phyloP scores from a whole-genome alignment of 208 protist species.

The Trypanosoma brucei region DNA sequence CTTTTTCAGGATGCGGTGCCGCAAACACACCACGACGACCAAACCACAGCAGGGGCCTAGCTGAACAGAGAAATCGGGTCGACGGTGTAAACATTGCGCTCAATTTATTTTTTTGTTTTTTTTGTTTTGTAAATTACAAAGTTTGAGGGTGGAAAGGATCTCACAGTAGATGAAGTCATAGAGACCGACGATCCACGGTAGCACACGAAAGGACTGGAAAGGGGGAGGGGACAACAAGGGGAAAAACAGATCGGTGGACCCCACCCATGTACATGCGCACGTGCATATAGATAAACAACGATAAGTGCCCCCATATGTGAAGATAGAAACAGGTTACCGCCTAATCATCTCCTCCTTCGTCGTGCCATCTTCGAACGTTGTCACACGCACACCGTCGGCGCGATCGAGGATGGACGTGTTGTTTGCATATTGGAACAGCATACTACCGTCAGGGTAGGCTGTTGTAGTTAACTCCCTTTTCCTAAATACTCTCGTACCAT shows the following conservation, averaged over 20 bases:
- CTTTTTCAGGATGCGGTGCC: slow-evolving; percentile 77
- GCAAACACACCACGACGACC: slow-evolving; percentile 62
- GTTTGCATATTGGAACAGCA: slow-evolving; percentile 76
- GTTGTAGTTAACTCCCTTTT: slow-evolving; percentile 58
- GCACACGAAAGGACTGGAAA: no score
- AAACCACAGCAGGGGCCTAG: slow-evolving; percentile 26
- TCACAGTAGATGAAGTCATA: not conserved
- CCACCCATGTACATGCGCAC: not conserved
- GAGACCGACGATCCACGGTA: no score
- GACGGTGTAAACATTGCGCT: slow-evolving; percentile 15
- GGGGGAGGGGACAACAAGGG: no score
- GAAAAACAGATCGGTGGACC: no score
- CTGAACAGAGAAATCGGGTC: slow-evolving; percentile 6
- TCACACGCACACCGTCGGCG: slow-evolving; percentile 71
- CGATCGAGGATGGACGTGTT: slow-evolving; percentile 68
- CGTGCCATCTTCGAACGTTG: slow-evolving; percentile 69
- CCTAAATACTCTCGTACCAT: slow-evolving; percentile 65
- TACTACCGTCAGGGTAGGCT: slow-evolving; percentile 54
- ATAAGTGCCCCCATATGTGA: not conserved
- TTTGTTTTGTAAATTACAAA: no score
- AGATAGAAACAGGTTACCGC: slow-evolving; percentile 7
- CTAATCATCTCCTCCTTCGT: slow-evolving; percentile 43
- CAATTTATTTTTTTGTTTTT: not conserved
- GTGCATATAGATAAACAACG: not conserved
- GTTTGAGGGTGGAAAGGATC: slow-evolving; percentile 11